A percentile compares a stretch with the other conserved stretches of the same genome.
Evolutionary conservation across 2,329 filamentous ascomycete genomes (phyloP).

Genomic region (Calycina herbarum): DNA sequence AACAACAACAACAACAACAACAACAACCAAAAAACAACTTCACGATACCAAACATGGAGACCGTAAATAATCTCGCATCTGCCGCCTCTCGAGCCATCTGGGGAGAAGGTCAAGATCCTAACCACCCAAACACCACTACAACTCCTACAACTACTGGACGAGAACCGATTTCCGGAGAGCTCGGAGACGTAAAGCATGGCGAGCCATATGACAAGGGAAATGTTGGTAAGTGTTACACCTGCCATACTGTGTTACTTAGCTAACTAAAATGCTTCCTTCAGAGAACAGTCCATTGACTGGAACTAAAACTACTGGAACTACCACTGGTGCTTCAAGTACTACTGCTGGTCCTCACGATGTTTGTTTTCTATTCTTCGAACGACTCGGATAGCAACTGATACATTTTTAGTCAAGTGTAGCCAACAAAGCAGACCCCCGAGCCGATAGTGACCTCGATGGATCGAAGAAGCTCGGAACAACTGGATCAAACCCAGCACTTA

Average conservation of each 20-base stretch:
- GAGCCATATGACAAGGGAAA: conserved; percentile 83
- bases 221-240: conserved; percentile 47
- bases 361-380: background rate
- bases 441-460: conserved; percentile 47
- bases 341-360: conserved; percentile 2
- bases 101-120: conserved; percentile 38
- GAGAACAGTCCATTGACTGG: background rate
- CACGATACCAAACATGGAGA: conserved; percentile 50
- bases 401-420: conserved; percentile 26
- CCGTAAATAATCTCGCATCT: conserved; percentile 56
- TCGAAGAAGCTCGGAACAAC: background rate
- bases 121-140: conserved; percentile 15
- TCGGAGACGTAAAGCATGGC: conserved; percentile 64
- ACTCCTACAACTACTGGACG: conserved; percentile 38
- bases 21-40: background rate
- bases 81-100: conserved; percentile 46
- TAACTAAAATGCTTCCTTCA: background rate
- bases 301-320: background rate
- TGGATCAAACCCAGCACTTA: conserved; percentile 2
- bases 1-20: background rate
- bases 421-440: conserved; percentile 51
- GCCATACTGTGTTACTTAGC: background rate
- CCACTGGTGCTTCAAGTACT: background rate
- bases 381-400: background rate
- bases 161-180: conserved; percentile 72